Percentiles rank a stretch among this genome's conserved stretches.
Evolutionary conservation across 768 basidiomycete species (phyloP).

Genomic region (Lactarius vividus): DNA sequence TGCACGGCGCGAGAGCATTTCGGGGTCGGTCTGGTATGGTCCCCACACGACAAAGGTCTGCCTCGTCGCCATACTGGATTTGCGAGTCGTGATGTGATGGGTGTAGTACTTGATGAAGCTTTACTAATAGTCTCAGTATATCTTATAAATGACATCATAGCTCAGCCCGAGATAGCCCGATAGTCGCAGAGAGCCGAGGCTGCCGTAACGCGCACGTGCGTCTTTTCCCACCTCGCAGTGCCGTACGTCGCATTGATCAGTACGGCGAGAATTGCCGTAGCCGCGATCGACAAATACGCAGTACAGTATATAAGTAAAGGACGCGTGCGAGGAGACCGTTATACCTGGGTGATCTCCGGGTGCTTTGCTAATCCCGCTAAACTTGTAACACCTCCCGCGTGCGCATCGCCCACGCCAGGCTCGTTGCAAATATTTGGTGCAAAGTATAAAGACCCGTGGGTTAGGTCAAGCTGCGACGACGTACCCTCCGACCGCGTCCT

Average conservation of each 20-base stretch:
- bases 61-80: too few relatives aligned
- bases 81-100: too few relatives aligned
- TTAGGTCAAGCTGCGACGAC: too few relatives aligned
- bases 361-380: slow-evolving; percentile 85
- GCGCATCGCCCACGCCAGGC: slow-evolving; percentile 56
- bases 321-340: not conserved
- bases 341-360: slow-evolving; percentile 80
- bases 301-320: slow-evolving; percentile 52
- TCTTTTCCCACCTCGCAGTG: slow-evolving; percentile 66
- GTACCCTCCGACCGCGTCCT: slow-evolving; percentile 86
- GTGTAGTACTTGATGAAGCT: too few relatives aligned
- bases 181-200: too few relatives aligned
- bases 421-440: slow-evolving; percentile 64
- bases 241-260: slow-evolving; percentile 65
- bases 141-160: too few relatives aligned
- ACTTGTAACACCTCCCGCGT: slow-evolving; percentile 65
- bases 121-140: too few relatives aligned
- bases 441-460: too few relatives aligned
- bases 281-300: slow-evolving; percentile 90
- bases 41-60: slow-evolving; percentile 16
- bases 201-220: slow-evolving; percentile 43
- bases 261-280: slow-evolving; percentile 55
- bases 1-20: slow-evolving; percentile 6
- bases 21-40: slow-evolving; percentile 11
- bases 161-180: too few relatives aligned